Evolutionary conservation across 2,329 filamentous ascomycete genomes (phyloP), one percentile per base, ranked within the genome.

Genomic region (Leptographium lundbergii): DNA sequence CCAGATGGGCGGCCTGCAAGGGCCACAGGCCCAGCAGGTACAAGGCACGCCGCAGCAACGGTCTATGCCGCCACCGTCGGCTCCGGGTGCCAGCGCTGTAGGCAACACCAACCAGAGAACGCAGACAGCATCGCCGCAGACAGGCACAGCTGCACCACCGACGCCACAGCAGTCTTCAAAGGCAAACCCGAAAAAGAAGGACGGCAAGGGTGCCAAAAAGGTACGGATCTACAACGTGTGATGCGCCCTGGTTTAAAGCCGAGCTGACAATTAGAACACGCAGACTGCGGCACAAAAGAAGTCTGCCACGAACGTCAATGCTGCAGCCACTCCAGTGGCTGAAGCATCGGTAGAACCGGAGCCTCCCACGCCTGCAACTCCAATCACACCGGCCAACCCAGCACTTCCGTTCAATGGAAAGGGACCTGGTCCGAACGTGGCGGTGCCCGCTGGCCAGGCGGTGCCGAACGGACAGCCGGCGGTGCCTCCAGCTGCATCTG

Each of bases 131-230:
- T 85, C 83, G 22, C 84, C 83, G 27, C 83, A 85, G 65, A 79
- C 81, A 64, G 79, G 79, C 62, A 82, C 79, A 61, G 79, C 82
- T 7, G 86, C 86, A 42, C 88, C 89, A 1, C 88, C 88, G 1
- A 94, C 89, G 4, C 89, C 89, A 1, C 85, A 82, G 57, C 87
- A 89, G 68, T 71, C 76, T 1, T 86, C 84, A 68, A 92, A 92
- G 75, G 72, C 86, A 4, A 84, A 82, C 39, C 86, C 87, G 1
- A 91, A 89, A 71, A 92, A 92, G 80, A 88, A 89, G 75, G 82
- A 84, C 36, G 75, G 73, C 6, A 86, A 86, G 71, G 79, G 76
- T 61, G 75, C 81, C 6, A 87, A 86, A 71, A 76, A 89, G 84
- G 86, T 88, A 80, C 74, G 48, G 22, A 1, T 24, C 6, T 9